Base-by-base conservation (phyloP, 768 basidiomycete genomes). In the Phlegmacium glaucopus region DNA sequence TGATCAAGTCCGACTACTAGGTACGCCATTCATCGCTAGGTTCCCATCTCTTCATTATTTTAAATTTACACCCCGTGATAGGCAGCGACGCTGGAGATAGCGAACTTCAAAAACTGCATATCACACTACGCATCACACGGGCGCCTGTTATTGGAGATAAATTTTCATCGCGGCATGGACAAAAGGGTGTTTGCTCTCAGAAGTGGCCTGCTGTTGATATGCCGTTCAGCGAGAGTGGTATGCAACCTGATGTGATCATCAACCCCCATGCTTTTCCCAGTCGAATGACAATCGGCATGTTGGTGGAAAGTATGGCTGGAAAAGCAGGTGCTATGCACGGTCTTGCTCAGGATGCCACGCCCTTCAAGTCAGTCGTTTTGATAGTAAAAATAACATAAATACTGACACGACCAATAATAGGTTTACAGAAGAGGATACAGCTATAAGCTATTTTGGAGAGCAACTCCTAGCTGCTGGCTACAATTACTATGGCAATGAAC, bases 281-380 rank as follows among this genome's bases (percentile, higher is more conserved):
- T 76, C 90, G 96, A 57, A 99, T 99, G 96, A 99, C 96, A 1
- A 99, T 99, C 58, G 96, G 96, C 49, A 99, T 99, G 96, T 85
- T 99, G 64, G 93, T 99, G 48, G 96, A 99, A 75, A 95, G 92
- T 68, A 85, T 98, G 84, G 96, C 96, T 0, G 96, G 96, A n/a
- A 99, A 99, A 67, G 89, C 96, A 2, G 96, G 96, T 48, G 89
- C 95, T 7, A 90, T 98, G 90, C 96, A 98, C 57, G 96, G 96
- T 36, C 76, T 99, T 17, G 94, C 96, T 11, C 96, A 99, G 65
- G 96, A 99, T 69, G 96, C 92, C 11, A 97, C 96, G 15, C 96
- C 96, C 13, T 99, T 98, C 80, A 89, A 89, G 92, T 95, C 60
- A 58, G 87, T 68, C 11, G 17, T 44, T 16, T 44, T 45, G 36